Base-by-base conservation (phyloP, 768 basidiomycete species). In the Leccinum boreale region DNA sequence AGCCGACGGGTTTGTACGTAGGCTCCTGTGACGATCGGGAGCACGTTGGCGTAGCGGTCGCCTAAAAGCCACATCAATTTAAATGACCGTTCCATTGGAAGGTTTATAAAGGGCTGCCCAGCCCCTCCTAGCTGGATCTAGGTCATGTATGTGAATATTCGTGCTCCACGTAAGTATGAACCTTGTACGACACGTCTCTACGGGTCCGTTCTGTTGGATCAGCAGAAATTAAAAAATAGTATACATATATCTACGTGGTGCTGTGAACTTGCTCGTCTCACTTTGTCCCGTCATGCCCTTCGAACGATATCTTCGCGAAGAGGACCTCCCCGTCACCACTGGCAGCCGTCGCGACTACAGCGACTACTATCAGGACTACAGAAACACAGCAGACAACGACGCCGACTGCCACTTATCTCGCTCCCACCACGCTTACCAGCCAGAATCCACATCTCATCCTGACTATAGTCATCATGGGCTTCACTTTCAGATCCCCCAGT, bases 401-500 rank as follows among this genome's bases (percentile, higher is more conserved):
- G 52, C 56, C 14, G 45, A 58, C 58, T 57, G 55, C n/a, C 67
- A 60, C 53, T 24, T 26, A 17, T 5, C 26, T 33, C 53, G 55
- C 29, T 53, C 15, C 46, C 58, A 46, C 29, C 31, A 46, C 26
- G 15, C 53, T 33, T 53, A 53, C 53, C 33, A 11, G 21, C 46
- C 51, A 24, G 65, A 55, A 35, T 24, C 23, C 11, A 29, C 44
- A 5, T 58, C 29, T 49, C 17, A 61, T 53, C 49, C 50, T 45
- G 51, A 54, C 48, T 33, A 50, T 28, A 47, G 58, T 33, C 65
- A 70, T 28, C 61, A 66, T 64, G 60, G 67, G 6, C 66, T 80
- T 60, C 78, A 77, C 56, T 80, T 89, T 61, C 85, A 87, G 70
- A 75, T 90, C 36, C 89, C 88, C 4, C 77, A 80, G 26, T 89